Base-by-base conservation (phyloP, 164 flowering plant species). In the Protea cynaroides region DNA sequence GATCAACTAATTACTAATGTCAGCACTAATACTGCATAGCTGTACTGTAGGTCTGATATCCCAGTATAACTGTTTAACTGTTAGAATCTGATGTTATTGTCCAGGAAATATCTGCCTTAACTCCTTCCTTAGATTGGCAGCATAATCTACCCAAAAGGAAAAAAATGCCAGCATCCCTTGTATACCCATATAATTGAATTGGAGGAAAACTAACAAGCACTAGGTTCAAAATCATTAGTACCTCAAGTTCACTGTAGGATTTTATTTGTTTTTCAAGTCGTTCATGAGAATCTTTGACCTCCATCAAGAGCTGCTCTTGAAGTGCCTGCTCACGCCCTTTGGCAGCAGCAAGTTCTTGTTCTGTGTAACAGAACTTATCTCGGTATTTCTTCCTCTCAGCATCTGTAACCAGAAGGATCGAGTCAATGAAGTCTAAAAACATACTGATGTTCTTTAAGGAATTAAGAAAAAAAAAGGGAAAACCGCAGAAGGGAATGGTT, bases 311-410 rank as follows among this genome's bases (percentile, higher is more conserved):
- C 78, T 83, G 92, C 62, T 84, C 84, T 57, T 91, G 90, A 56
- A 91, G 67, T 3, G 81, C 81, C 53, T 81, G 80, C 71, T 94
- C 94, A 59, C 96, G 90, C 10, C 86, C 87, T 76, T 72, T 85
- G n/a, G 89, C 82, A 83, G 96, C 99, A 71, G 97, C 92, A 62
- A 94, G 92, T 66, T 94, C 97, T 74, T 94, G 97, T 59, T 91
- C 95, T 8, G 78, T 71, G 66, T 84, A 75, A 10, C 73, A 73
- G 40, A 84, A 74, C 29, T 77, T 79, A 65, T 89, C 92, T 65
- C 74, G 80, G 53, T 81, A 83, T 22, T 77, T 84, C 66, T 79
- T 84, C 66, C 75, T 82, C 79, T 91, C 97, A 22, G 83, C 71
- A 58, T 94, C 99, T 94, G 83, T 55, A 60, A 72, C 50, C 58